Conservation (phyloP, 2,329 filamentous ascomycete genomes). For the Nemania serpens region DNA sequence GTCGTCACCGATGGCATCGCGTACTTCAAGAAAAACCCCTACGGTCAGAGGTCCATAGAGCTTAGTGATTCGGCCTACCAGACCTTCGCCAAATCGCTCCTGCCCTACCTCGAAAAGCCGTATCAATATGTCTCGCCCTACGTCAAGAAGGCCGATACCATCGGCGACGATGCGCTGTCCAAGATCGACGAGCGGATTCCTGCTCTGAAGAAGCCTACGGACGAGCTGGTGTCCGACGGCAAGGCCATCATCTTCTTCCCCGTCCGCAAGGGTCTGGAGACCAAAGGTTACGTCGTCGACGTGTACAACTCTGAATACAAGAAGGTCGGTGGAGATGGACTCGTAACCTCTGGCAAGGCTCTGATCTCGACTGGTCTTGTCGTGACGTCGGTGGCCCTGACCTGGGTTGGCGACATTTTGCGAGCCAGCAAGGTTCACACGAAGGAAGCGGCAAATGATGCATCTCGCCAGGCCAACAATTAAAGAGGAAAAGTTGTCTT, state of each 20-base stretch:
- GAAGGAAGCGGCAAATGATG: slow-evolving; percentile 59
- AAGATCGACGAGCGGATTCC: slow-evolving; percentile 74
- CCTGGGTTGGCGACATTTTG: slow-evolving; percentile 63
- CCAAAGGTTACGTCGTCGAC: slow-evolving; percentile 63
- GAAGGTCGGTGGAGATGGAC: slow-evolving; percentile 65
- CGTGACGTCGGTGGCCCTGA: slow-evolving; percentile 67
- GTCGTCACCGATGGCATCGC: slow-evolving; percentile 78
- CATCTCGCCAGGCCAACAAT: slow-evolving; percentile 38
- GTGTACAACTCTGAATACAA: slow-evolving; percentile 64
- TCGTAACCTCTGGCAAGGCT: slow-evolving; percentile 73
- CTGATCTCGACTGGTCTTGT: slow-evolving; percentile 69
- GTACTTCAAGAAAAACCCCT: slow-evolving; percentile 79
- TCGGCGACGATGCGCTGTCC: slow-evolving; percentile 73
- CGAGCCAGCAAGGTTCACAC: slow-evolving; percentile 65
- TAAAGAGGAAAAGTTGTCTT: background rate
- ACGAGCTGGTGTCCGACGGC: slow-evolving; percentile 69
- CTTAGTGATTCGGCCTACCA: slow-evolving; percentile 76
- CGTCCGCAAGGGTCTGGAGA: slow-evolving; percentile 63
- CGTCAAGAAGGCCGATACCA: slow-evolving; percentile 76
- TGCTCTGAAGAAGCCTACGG: slow-evolving; percentile 74
- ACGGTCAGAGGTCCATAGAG: slow-evolving; percentile 81
- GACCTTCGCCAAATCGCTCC: slow-evolving; percentile 75
- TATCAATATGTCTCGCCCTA: slow-evolving; percentile 86
- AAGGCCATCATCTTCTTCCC: slow-evolving; percentile 66
- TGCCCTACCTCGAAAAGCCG: slow-evolving; percentile 78